phyloP scores from a whole-genome alignment of 2,329 filamentous ascomycete species.

The Aspergillus floridensis region DNA sequence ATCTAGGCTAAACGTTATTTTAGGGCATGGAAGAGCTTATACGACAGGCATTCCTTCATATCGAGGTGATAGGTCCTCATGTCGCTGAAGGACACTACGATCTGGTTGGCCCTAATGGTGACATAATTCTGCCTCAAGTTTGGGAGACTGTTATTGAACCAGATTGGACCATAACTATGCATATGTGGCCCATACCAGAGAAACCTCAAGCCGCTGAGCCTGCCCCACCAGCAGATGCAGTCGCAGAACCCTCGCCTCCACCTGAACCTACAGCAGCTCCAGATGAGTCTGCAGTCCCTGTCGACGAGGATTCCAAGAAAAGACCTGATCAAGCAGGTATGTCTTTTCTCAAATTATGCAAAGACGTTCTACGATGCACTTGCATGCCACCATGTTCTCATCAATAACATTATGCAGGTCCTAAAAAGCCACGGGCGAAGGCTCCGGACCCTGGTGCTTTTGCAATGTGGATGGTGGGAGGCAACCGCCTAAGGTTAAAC shows the following conservation, averaged over 20 bases:
- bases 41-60: conserved; percentile 76
- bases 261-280: conserved; percentile 19
- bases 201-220: conserved; percentile 44
- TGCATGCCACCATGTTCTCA: neutral
- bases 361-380: neutral
- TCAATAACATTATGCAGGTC: conserved; percentile 14
- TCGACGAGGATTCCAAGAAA: conserved; percentile 31
- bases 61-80: conserved; percentile 72
- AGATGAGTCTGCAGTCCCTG: conserved; percentile 15
- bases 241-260: conserved; percentile 22
- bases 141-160: conserved; percentile 81
- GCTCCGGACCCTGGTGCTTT: conserved; percentile 36
- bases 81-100: conserved; percentile 79
- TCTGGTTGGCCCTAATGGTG: conserved; percentile 71
- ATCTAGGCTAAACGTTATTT: conserved; percentile 7
- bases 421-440: conserved; percentile 33
- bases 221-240: conserved; percentile 23
- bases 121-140: conserved; percentile 77
- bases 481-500: conserved; percentile 27
- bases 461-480: conserved; percentile 46
- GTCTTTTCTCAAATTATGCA: conserved; percentile 4
- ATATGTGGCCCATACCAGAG: conserved; percentile 63
- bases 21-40: conserved; percentile 81
- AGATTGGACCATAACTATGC: conserved; percentile 70
- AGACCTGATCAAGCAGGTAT: conserved; percentile 34